These are phyloP conservation scores for Gracilaria domingensis DNA, from an alignment of 23 red algal genomes.

Conservation along the genomic window DNA sequence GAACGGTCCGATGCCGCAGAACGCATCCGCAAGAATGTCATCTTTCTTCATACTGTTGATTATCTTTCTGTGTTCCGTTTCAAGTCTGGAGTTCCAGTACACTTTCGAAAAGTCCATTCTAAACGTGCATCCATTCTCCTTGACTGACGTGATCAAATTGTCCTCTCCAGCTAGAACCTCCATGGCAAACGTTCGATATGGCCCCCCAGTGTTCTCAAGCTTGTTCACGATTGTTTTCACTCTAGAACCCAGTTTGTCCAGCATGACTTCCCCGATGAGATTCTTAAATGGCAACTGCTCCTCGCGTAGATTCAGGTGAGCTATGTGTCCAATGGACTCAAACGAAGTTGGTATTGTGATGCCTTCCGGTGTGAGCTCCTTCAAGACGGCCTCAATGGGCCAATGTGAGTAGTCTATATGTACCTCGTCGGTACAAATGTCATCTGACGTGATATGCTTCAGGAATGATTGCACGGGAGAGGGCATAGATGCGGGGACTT, in stretches of 20 bases:
- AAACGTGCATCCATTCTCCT: constrained; percentile 93
- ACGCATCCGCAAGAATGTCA: constrained; percentile 88
- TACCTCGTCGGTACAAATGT: constrained; percentile 32
- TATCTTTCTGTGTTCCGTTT: constrained; percentile 89
- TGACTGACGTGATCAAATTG: constrained; percentile 65
- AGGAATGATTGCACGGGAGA: constrained; percentile 26
- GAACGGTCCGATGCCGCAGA: constrained; percentile 97
- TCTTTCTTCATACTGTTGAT: constrained; percentile 44
- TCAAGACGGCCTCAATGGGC: constrained; percentile 52
- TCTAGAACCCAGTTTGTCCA: constrained; percentile 81
- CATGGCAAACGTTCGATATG: constrained; percentile 91
- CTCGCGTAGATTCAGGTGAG: constrained; percentile 91
- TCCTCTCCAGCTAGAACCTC: constrained; percentile 85
- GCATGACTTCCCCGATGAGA: constrained; percentile 84
- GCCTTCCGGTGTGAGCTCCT: constrained; percentile 42
- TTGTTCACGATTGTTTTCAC: constrained; percentile 95
- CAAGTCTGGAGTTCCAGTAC: constrained; percentile 98
- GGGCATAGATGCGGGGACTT: neutral
- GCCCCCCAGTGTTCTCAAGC: constrained; percentile 78
- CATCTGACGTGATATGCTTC: constrained; percentile 6
- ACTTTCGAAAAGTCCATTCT: constrained; percentile 79
- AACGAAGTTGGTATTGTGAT: constrained; percentile 81
- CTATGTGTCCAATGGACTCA: constrained; percentile 85
- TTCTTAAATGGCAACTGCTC: constrained; percentile 64
- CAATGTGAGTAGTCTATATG: constrained; percentile 60